phyloP scores from a whole-genome alignment of 768 basidiomycete species.

The Rhodosporidiobolus sp. region DNA sequence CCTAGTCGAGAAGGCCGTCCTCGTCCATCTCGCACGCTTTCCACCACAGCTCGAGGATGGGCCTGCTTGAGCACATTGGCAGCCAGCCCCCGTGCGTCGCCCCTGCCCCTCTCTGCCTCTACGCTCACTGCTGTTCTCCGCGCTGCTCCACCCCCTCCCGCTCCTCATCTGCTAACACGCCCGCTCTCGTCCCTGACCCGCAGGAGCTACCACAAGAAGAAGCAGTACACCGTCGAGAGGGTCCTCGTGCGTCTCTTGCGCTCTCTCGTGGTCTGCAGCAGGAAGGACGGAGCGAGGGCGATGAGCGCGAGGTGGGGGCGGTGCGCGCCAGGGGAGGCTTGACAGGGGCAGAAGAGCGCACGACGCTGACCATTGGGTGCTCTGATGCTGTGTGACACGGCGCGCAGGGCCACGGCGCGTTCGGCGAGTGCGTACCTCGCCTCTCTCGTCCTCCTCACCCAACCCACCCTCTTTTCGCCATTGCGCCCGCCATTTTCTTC shows the following conservation, averaged over 20 bases:
- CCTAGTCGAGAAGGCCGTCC: neutral
- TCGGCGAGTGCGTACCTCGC: constrained; percentile 9
- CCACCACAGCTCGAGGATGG: neutral
- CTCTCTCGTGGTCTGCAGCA: neutral
- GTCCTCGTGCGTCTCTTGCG: constrained; percentile 29
- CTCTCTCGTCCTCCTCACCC: constrained; percentile 53
- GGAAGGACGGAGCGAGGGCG: too few relatives aligned
- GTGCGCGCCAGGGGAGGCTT: neutral
- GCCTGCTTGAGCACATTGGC: neutral
- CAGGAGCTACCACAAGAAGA: constrained; percentile 77
- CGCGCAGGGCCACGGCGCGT: constrained; percentile 13
- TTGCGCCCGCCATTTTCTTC: constrained; percentile 50
- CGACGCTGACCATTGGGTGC: neutral
- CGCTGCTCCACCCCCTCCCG: neutral
- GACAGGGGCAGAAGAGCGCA: constrained; percentile 55
- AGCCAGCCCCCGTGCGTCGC: neutral
- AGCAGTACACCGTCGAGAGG: constrained; percentile 50
- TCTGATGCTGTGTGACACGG: too few relatives aligned
- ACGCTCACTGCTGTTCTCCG: neutral
- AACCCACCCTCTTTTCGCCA: constrained; percentile 40
- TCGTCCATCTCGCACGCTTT: neutral
- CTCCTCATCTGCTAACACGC: too few relatives aligned
- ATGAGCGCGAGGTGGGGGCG: too few relatives aligned
- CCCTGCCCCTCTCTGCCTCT: neutral
- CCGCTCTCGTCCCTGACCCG: too few relatives aligned